Conservation (phyloP, 257 asterid genomes). For the Eustoma russellianum region DNA sequence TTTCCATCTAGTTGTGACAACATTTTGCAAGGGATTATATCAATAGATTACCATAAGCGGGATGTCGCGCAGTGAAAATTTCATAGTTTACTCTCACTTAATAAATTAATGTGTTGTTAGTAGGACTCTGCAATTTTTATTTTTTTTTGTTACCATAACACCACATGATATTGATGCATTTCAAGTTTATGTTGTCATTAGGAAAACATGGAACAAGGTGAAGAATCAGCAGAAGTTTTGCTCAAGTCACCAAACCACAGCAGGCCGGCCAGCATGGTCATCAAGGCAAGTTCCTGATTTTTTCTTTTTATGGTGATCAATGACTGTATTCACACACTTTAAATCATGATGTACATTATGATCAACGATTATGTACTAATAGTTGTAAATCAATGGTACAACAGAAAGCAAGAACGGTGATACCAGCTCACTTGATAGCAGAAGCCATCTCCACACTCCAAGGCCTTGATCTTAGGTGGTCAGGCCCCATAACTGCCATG, state of each 20-base stretch:
- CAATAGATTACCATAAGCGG: not conserved
- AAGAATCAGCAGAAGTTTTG: slow-evolving; percentile 37
- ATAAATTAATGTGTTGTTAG: not conserved
- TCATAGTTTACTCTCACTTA: slow-evolving; percentile 21
- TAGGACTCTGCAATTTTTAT: not conserved
- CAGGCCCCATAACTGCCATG: slow-evolving; percentile 74
- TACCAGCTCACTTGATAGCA: slow-evolving; percentile 72
- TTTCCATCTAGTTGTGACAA: too few species aligned
- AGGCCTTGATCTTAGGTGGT: slow-evolving; percentile 78
- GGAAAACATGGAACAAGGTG: slow-evolving; percentile 32
- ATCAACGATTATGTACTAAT: too few species aligned
- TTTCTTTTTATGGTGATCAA: not conserved
- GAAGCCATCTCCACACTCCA: slow-evolving; percentile 81
- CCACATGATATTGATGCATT: too few species aligned
- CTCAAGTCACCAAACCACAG: slow-evolving; percentile 43
- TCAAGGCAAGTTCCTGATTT: slow-evolving; percentile 40
- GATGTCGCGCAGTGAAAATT: slow-evolving; percentile 24
- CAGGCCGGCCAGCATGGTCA: slow-evolving; percentile 73
- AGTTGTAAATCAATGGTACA: not conserved
- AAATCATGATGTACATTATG: too few species aligned
- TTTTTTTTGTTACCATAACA: too few species aligned
- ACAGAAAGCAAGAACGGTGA: slow-evolving; percentile 61
- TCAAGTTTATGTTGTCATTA: slow-evolving; percentile 7
- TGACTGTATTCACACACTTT: not conserved
- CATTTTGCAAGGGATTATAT: too few species aligned